Conservation (phyloP, 2,329 filamentous ascomycete genomes). For the Arthrinium phaeospermum region DNA sequence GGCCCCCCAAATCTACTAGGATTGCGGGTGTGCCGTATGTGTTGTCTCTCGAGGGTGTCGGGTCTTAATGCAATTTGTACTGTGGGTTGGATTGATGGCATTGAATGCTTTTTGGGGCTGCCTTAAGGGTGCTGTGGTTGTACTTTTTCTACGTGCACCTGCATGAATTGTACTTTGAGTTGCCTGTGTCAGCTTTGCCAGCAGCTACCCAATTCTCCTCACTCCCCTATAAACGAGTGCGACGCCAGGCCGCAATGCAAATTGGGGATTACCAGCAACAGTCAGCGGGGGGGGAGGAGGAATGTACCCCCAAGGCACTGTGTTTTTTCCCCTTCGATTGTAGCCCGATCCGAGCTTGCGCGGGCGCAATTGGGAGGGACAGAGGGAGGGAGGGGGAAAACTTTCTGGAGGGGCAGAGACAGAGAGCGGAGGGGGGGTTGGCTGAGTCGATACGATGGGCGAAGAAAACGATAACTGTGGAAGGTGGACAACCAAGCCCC, state of each 20-base stretch:
- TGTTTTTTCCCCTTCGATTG: background rate
- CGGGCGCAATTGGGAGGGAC: background rate
- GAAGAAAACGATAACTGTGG: slow-evolving; percentile 9
- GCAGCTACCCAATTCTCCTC: background rate
- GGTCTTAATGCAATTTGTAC: slow-evolving; percentile 16
- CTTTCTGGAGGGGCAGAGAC: slow-evolving; percentile 16
- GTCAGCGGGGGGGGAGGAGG: background rate
- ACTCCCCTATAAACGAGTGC: background rate
- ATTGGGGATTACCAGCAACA: background rate
- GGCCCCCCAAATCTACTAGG: slow-evolving; percentile 10
- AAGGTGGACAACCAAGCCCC: background rate
- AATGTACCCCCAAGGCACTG: slow-evolving; percentile 1
- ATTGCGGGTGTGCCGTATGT: slow-evolving; percentile 17
- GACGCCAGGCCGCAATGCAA: slow-evolving; percentile 1
- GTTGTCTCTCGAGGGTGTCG: slow-evolving; percentile 13
- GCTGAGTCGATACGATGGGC: background rate
- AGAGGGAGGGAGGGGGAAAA: slow-evolving; percentile 14
- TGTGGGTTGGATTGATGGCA: slow-evolving; percentile 2
- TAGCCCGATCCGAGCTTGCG: background rate
- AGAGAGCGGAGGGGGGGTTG: background rate
- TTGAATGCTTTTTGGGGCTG: slow-evolving; percentile 15
- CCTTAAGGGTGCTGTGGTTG: background rate
- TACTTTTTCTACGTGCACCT: slow-evolving; percentile 7
- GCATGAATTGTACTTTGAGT: background rate
- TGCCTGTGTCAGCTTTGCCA: background rate